Conservation (phyloP, 495 filamentous ascomycete genomes). For the Penicillium verhagenii region DNA sequence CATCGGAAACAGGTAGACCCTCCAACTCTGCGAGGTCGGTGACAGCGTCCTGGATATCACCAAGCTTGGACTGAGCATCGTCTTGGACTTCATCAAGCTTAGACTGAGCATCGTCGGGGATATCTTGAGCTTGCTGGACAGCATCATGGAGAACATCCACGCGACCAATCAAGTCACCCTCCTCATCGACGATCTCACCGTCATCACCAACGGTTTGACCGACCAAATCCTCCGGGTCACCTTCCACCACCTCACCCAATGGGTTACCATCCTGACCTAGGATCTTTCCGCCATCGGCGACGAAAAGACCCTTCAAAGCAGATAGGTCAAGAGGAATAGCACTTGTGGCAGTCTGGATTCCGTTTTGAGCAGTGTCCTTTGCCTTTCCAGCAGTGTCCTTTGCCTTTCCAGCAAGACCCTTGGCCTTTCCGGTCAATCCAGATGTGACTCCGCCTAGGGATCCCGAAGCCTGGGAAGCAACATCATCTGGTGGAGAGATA, state of each 20-base stretch:
- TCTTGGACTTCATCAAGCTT: constrained; percentile 10
- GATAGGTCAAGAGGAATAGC: constrained; percentile 54
- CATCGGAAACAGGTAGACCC: constrained; percentile 55
- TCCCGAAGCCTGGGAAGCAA: constrained; percentile 30
- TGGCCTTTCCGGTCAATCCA: constrained; percentile 18
- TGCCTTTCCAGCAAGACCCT: constrained; percentile 19
- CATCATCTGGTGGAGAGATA: constrained; percentile 25
- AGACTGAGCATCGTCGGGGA: constrained; percentile 17
- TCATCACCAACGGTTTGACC: constrained; percentile 54
- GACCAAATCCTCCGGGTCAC: constrained; percentile 42
- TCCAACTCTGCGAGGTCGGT: constrained; percentile 46
- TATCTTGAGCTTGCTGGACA: constrained; percentile 26
- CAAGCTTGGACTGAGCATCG: constrained; percentile 20
- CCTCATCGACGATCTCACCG: constrained; percentile 52
- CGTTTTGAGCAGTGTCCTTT: constrained; percentile 21
- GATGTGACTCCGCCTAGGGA: constrained; percentile 24
- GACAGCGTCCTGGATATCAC: constrained; percentile 15
- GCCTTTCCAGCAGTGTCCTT: constrained; percentile 21
- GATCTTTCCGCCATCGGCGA: constrained; percentile 48
- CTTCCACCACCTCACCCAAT: constrained; percentile 41
- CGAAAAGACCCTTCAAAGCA: constrained; percentile 63
- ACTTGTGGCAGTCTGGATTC: constrained; percentile 29
- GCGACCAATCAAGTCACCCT: constrained; percentile 48
- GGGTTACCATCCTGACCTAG: constrained; percentile 39
- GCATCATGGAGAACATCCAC: constrained; percentile 41